These are phyloP conservation scores for Ambispora gerdemannii DNA, from an alignment of 192 early-diverging fungal species.

Conservation along the genomic window DNA sequence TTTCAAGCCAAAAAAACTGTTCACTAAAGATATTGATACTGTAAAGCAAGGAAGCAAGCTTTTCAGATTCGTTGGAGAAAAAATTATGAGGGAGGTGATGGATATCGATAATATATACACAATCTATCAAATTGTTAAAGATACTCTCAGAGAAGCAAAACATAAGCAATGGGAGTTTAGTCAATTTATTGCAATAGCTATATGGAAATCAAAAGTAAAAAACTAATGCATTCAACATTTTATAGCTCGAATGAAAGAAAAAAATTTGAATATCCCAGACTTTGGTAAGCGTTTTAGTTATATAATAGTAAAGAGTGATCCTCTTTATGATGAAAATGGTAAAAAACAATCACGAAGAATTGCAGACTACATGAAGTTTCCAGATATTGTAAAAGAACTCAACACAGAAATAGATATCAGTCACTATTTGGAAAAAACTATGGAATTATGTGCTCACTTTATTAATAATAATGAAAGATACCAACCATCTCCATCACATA, in stretches of 20 bases:
- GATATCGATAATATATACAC: neutral
- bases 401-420: conserved; percentile 1
- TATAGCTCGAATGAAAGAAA: neutral
- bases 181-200: conserved; percentile 5
- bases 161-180: neutral
- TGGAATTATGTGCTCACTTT: neutral
- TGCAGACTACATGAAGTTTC: conserved; percentile 1
- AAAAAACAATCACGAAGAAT: neutral
- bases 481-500: neutral
- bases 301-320: neutral
- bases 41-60: conserved; percentile 11
- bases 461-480: neutral
- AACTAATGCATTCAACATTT: no score
- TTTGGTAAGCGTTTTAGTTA: conserved; percentile 6
- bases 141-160: neutral
- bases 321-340: neutral
- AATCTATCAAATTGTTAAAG: conserved; percentile 15
- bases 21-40: conserved; percentile 17
- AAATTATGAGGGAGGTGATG: conserved; percentile 2
- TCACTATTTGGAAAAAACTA: neutral
- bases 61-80: neutral
- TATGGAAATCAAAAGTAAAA: conserved; percentile 6
- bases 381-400: neutral
- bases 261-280: conserved; percentile 4
- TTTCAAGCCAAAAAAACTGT: conserved; percentile 19